Conservation (phyloP, 768 basidiomycete genomes). For the Crepidotus variabilis region DNA sequence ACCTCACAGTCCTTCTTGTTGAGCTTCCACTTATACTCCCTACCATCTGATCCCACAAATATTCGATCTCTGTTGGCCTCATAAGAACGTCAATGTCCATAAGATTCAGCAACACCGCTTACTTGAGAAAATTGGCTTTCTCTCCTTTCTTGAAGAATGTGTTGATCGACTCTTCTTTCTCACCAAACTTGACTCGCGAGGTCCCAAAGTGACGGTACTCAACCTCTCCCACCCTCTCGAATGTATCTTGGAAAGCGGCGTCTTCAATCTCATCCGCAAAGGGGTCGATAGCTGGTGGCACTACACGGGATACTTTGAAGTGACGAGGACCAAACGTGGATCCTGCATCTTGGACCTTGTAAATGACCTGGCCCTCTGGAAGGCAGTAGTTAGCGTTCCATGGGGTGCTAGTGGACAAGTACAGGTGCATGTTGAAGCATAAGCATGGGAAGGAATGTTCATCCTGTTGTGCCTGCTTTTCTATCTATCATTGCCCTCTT, state of each 20-base stretch:
- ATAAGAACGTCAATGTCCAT: background rate
- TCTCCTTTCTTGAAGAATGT: conserved; percentile 12
- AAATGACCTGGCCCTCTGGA: conserved; percentile 10
- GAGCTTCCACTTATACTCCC: conserved; percentile 10
- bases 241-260: conserved; percentile 5
- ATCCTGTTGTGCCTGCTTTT: background rate
- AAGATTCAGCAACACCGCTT: background rate
- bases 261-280: background rate
- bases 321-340: conserved; percentile 1
- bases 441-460: background rate
- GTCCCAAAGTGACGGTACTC: conserved; percentile 9
- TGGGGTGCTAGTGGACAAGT: conserved; percentile 14
- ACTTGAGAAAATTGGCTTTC: conserved; percentile 12
- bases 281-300: background rate
- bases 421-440: conserved; percentile 15
- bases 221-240: conserved; percentile 10
- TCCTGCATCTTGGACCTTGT: conserved; percentile 1
- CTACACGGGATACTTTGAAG: conserved; percentile 11
- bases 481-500: background rate
- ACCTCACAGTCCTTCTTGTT: conserved; percentile 3
- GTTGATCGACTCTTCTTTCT: background rate
- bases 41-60: conserved; percentile 28
- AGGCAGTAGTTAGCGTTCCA: conserved; percentile 7
- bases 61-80: conserved; percentile 21
- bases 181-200: conserved; percentile 6